Evolutionary conservation across 2,329 filamentous ascomycete species (phyloP), one percentile per base, ranked within the genome.

Genomic region (Exserohilum turcica): DNA sequence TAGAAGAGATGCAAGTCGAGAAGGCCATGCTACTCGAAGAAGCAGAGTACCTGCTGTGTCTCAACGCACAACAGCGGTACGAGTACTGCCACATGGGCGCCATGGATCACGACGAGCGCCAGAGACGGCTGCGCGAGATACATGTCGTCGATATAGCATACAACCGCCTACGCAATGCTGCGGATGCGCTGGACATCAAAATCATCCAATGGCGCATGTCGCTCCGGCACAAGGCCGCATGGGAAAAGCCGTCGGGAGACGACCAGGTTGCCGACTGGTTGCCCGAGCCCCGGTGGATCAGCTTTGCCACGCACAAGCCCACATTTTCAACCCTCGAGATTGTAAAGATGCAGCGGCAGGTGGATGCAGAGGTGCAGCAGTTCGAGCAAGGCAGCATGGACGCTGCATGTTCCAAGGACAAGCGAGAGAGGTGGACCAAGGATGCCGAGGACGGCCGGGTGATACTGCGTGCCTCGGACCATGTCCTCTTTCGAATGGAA

Each of bases 381-480:
- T 65, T 69, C n/a, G 60, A 70, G n/a, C 45, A 55, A 9, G 29
- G 49, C 18, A 48, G 56, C 9, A 42, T 35, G 2, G 42, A 60
- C 9, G 24, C 44, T 0, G 52, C 47, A 15, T 46, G 45, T 12
- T 31, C 54, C 4, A 37, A 52, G 8, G 51, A 57, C 47, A 50
- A 40, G 38, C 61, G 57, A 21, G 60, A 65, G 12, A 52, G 56
- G 33, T 62, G 59, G 55, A 59, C 43, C 19, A 50, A 45, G 44
- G 64, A 70, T 45, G 37, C 65, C 0, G 62, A 70, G 13, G 64
- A 71, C 37, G 65, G 60, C 13, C 50, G 63, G 3, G 42, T 46
- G 5, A 39, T 71, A 36, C 32, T 68, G 33, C 57, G 49, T 6
- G 64, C 65, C 5, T 48, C 52, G 1, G 67, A 68, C 35, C 37